phyloP scores from a whole-genome alignment of 441 rosid species.

The Gossypium trilobum region DNA sequence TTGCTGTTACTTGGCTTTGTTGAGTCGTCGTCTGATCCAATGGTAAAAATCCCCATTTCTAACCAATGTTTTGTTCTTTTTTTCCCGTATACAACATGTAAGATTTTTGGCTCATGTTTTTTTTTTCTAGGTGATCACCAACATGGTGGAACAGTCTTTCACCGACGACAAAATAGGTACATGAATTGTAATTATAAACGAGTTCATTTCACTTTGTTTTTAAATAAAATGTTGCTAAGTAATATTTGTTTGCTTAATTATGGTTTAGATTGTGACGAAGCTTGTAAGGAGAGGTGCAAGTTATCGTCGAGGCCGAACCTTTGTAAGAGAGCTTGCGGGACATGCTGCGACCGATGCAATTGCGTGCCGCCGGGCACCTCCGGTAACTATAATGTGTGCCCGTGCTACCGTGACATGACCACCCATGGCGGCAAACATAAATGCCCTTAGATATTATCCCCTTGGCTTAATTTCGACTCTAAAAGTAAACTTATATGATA shows the following conservation, averaged over 20 bases:
- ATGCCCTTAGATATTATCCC: conserved; percentile 33
- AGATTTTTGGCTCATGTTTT: neutral
- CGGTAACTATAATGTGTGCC: conserved; percentile 53
- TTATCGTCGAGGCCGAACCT: conserved; percentile 42
- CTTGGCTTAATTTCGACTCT: neutral
- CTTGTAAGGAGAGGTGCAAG: conserved; percentile 46
- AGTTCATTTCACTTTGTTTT: neutral
- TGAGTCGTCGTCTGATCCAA: conserved; percentile 29
- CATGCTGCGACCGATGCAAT: conserved; percentile 51
- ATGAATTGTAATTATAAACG: neutral
- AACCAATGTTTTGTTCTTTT: neutral
- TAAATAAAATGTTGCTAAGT: neutral
- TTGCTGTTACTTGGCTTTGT: conserved; percentile 35
- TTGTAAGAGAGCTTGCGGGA: conserved; percentile 62
- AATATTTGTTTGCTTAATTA: neutral
- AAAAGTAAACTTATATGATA: neutral
- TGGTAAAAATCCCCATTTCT: conserved; percentile 18
- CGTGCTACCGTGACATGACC: conserved; percentile 60
- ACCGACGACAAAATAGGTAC: conserved; percentile 2
- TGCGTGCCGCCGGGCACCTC: conserved; percentile 69
- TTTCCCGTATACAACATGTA: neutral
- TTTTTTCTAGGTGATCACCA: neutral
- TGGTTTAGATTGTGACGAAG: conserved; percentile 36
- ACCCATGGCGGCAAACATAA: conserved; percentile 56
- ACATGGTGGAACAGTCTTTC: neutral